These are phyloP conservation scores for Triticum monococcum DNA, from an alignment of 176 grass and related monocot genomes.

Conservation along the genomic window DNA sequence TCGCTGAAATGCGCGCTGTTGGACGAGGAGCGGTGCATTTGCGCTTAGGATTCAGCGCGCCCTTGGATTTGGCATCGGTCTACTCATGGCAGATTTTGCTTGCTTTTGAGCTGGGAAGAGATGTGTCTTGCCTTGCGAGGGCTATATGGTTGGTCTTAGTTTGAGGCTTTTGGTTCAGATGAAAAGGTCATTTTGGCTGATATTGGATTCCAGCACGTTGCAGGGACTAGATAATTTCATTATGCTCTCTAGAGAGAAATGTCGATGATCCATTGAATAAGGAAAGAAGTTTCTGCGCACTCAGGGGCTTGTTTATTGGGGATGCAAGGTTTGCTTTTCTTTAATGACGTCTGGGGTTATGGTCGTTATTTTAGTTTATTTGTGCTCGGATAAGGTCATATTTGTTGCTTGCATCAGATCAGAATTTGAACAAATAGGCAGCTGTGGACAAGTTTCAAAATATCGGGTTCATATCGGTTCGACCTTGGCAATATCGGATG, in stretches of 20 bases:
- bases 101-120: not conserved
- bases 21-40: not conserved
- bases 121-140: not conserved
- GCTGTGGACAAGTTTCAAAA: not conserved
- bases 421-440: not conserved
- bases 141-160: not conserved
- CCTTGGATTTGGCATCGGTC: not conserved
- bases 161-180: not conserved
- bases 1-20: not conserved
- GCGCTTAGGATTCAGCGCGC: not conserved
- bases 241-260: not conserved
- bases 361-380: not conserved
- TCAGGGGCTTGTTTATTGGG: not conserved
- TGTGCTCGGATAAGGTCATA: not conserved
- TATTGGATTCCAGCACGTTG: not conserved
- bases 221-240: not conserved
- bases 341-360: not conserved
- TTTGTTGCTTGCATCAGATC: not conserved
- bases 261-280: not conserved
- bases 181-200: not conserved
- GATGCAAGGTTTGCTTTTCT: not conserved
- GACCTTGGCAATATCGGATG: not conserved
- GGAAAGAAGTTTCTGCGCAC: not conserved
- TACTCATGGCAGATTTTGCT: not conserved
- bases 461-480: not conserved